Evolutionary conservation across 371 early-diverging fungal genomes (phyloP).

Genomic region (Mortierella sp.): DNA sequence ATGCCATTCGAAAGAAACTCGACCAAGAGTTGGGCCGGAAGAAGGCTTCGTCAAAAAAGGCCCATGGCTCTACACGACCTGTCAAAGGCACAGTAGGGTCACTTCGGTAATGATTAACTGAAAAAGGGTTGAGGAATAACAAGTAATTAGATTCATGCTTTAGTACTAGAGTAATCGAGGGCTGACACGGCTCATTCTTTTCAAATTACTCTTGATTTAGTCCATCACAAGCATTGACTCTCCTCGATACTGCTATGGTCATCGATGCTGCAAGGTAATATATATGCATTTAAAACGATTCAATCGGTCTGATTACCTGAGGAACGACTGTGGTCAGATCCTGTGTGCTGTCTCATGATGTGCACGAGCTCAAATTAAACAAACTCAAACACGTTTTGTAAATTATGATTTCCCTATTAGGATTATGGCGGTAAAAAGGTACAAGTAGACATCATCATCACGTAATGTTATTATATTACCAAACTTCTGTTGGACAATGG

Average conservation of each 20-base stretch:
- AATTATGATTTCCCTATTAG: constrained; percentile 16
- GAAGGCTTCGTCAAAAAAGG: constrained; percentile 30
- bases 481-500: neutral
- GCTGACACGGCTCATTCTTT: neutral
- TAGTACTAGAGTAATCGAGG: neutral
- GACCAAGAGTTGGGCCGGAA: constrained; percentile 79
- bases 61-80: constrained; percentile 36
- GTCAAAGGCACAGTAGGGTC: constrained; percentile 79
- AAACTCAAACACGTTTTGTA: neutral
- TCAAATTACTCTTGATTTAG: constrained; percentile 15
- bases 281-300: neutral
- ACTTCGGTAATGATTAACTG: constrained; percentile 62
- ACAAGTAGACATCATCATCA: neutral
- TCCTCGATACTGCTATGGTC: constrained; percentile 46
- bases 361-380: neutral
- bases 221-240: constrained; percentile 45
- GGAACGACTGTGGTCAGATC: neutral
- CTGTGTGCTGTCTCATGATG: constrained; percentile 11
- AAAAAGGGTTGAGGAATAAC: neutral
- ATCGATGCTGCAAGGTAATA: constrained; percentile 55
- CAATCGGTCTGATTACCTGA: neutral
- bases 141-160: neutral
- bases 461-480: neutral
- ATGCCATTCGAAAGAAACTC: constrained; percentile 80
- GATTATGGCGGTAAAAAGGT: constrained; percentile 57